Percentiles rank a stretch among this genome's conserved stretches.
phyloP scores from a whole-genome alignment of 768 basidiomycete genomes.

The Pleurotus platypus region DNA sequence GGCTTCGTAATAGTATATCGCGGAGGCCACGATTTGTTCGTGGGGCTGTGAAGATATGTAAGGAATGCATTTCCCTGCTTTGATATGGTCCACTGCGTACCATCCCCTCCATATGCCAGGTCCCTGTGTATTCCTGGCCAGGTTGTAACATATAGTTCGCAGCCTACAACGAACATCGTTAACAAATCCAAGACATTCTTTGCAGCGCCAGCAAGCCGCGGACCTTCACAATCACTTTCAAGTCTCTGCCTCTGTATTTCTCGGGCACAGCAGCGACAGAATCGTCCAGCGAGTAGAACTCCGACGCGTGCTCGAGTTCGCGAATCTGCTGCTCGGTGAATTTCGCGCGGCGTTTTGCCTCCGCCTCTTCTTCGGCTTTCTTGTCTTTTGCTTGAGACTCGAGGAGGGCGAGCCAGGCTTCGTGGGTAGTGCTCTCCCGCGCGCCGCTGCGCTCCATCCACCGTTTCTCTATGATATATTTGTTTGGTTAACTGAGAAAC shows the following conservation, averaged over 20 bases:
- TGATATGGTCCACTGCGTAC: not conserved
- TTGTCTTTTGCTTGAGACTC: not conserved
- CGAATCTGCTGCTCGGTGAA: not conserved
- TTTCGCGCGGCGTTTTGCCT: not conserved
- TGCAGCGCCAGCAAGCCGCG: not conserved
- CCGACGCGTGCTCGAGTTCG: not conserved
- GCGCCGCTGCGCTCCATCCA: not conserved
- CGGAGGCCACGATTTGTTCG: slow-evolving; percentile 13
- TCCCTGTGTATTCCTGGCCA: slow-evolving; percentile 13
- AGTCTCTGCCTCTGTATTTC: not conserved
- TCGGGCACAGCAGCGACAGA: not conserved
- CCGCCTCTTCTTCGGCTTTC: not conserved
- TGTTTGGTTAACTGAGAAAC: not conserved
- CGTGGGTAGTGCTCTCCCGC: not conserved
- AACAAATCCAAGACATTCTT: too few relatives aligned
- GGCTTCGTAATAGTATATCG: slow-evolving; percentile 14
- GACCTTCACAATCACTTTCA: not conserved
- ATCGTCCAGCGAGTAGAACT: not conserved
- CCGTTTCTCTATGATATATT: not conserved
- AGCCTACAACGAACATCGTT: slow-evolving; percentile 5
- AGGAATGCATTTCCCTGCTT: too few relatives aligned
- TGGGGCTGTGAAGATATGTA: slow-evolving; percentile 9
- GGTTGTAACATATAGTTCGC: slow-evolving; percentile 13
- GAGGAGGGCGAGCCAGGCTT: not conserved
- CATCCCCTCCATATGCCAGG: slow-evolving; percentile 17